Base-by-base conservation (phyloP, 163 green algal genomes). In the Volvox carteri region DNA sequence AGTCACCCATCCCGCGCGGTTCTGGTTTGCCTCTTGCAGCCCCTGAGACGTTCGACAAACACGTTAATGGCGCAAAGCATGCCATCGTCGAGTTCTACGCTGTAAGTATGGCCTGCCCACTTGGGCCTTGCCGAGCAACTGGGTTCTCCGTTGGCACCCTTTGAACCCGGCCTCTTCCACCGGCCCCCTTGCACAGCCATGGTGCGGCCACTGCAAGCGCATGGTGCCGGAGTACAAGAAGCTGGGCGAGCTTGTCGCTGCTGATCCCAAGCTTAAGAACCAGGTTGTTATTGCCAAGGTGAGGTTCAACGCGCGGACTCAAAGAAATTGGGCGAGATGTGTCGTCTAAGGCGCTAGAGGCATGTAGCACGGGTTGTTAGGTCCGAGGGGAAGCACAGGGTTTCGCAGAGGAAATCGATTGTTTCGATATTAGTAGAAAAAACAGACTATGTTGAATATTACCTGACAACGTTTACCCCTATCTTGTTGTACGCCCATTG, bases 131-230 rank as follows among this genome's bases (percentile, higher is more conserved):
- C n/a, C n/a, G n/a, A n/a, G 5, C 3, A 65, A 65, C 19, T 65
- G 54, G 54, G 54, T 65, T 65, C 54, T 11, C 54, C 2, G 54
- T 30, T 2, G 54, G 54, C 48, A 84, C 25, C 68, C 74, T 50
- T 62, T n/a, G 8, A 56, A 72, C 41, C 41, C 75, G 41, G 46
- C n/a, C 33, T 86, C 5, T 56, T 80, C 18, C 25, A 9, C 46
- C 33, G 30, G 25, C 65, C 19, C 56, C 72, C 41, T 39, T 48
- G n/a, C 42, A n/a, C 54, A 88, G 83, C 83, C 83, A n/a, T 90
- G 92, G 92, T 96, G 95, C 79, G 95, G 95, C 2, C 95, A 97
- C 93, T 97, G 95, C 93, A 97, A 97, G 86, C 86, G 75, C 60
- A 79, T 90, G 74, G 48, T 80, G 58, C 93, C 93, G 25, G 93